Base-by-base conservation (phyloP, 2,329 filamentous ascomycete species). In the Epichloe elymi region DNA sequence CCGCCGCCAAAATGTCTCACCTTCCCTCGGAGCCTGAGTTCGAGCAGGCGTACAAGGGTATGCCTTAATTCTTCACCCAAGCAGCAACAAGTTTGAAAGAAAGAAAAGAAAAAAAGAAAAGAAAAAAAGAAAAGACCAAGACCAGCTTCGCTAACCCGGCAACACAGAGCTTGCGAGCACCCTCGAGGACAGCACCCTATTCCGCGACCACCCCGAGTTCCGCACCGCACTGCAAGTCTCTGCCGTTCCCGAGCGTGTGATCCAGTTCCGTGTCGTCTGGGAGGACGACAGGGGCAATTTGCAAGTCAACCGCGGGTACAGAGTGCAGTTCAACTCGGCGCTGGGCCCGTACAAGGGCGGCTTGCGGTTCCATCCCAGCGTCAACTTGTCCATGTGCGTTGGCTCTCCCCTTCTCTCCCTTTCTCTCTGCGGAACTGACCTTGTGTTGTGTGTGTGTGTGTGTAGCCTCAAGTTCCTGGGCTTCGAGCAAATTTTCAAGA, bases 401-500 rank as follows among this genome's bases (percentile, higher is more conserved):
- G 33, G 33, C 15, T 3, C 8, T 11, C 1, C 5, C 23, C 20
- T 5, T 5, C 20, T 23, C 14, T 23, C 6, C 5, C 3, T 20
- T 5, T 23, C 6, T 15, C 44, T 15, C 8, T 10, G 17, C 15
- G 33, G 14, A 35, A 26, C 6, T 48, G 11, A 40, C 15, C 10
- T 15, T 53, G 45, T 42, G 3, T 19, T 19, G 19, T 19, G 2
- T 19, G 5, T 12, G 80, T 12, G 80, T 30, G 26, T 30, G 23
- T 53, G 49, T 49, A 72, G 71, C 64, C 81, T 98, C 63, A 98
- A 98, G 78, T 97, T 97, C 75, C 80, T 98, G 66, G 93, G 91
- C 59, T 97, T 97, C 65, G 93, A 98, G 82, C 93, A 97, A 76
- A 94, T 91, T 74, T 97, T 97, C 80, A 97, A 97, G 82, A 97